Evolutionary conservation across 495 filamentous ascomycete genomes (phyloP), one percentile per base, ranked within the genome.

Genomic region (Penicillium bialowiezense): DNA sequence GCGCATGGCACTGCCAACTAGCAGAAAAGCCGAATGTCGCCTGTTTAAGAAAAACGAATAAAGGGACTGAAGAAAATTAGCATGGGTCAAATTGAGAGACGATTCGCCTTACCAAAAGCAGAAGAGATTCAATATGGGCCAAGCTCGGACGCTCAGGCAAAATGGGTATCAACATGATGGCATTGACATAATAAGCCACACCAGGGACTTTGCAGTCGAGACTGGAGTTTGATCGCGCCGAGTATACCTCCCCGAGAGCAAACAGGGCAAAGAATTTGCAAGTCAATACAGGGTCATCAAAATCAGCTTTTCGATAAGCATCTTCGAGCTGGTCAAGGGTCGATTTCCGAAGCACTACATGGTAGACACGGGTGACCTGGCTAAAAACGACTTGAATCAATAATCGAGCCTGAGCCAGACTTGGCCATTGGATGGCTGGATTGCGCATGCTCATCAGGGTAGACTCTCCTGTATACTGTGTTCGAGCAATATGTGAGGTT

Each of bases 31-130:
- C 0, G 61, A 62, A 43, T 71, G 61, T 2, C 68, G 61, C 35
- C 68, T 43, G 39, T 71, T 69, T 5, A 67, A 40, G 24, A 63
- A 64, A 12, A 63, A 63, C 1, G 59, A 71, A 40, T 58, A 71
- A 7, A 71, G 37, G 6, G 65, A 62, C 60, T 68, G 13, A 0
- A 33, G 0, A 8, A 0, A 0, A 18, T 65, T 20, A 63, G 57
- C 8, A 44, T 1, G 15, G 20, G 15, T 14, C n/a, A 10, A 1
- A 20, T 4, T 14, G 7, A 42, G 23, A 13, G 26, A 18, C 14
- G 3, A 26, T 26, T 26, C 23, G n/a, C 10, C 4, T 23, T 44
- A 68, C 62, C 53, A 68, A 41, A 1, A 66, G 45, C 7, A 68
- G 26, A 15, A 60, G 31, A 12, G 52, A 55, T 37, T 68, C 62